Evolutionary conservation across 129 eudicot species (phyloP).

Genomic region (Tanacetum coccineum): DNA sequence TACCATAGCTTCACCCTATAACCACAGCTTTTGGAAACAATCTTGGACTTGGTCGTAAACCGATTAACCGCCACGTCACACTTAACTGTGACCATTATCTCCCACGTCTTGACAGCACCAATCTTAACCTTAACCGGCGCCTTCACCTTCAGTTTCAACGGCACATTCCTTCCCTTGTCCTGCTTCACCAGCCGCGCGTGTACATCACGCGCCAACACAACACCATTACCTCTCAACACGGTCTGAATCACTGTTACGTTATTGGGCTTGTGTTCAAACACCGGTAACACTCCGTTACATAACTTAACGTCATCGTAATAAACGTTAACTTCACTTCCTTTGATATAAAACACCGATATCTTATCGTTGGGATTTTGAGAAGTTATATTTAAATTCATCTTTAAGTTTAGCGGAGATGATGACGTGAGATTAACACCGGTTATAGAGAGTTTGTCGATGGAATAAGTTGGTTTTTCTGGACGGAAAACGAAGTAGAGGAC

Average conservation of each 20-base stretch:
- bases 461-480: conserved; percentile 48
- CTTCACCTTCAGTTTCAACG: conserved; percentile 44
- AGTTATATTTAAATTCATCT: conserved; percentile 39
- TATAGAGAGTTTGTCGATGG: conserved; percentile 38
- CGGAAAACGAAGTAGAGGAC: conserved; percentile 54
- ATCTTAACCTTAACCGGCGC: conserved; percentile 62
- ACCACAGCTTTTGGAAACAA: conserved; percentile 48
- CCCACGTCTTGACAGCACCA: conserved; percentile 79
- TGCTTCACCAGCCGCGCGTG: conserved; percentile 38
- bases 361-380: conserved; percentile 51
- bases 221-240: too few species aligned
- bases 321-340: conserved; percentile 56
- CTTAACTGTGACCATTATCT: conserved; percentile 48
- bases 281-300: conserved; percentile 37
- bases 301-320: conserved; percentile 45
- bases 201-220: too few species aligned
- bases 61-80: conserved; percentile 63
- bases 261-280: too few species aligned
- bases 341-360: conserved; percentile 40
- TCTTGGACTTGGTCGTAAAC: conserved; percentile 42
- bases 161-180: conserved; percentile 43
- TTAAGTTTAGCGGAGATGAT: conserved; percentile 36
- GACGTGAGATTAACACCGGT: conserved; percentile 50
- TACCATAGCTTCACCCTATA: conserved; percentile 62
- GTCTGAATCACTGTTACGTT: too few species aligned